A percentile compares a stretch with the other conserved stretches of the same genome.
phyloP scores from a whole-genome alignment of 352 stramenopile genomes.

The Phytophthora multivora region DNA sequence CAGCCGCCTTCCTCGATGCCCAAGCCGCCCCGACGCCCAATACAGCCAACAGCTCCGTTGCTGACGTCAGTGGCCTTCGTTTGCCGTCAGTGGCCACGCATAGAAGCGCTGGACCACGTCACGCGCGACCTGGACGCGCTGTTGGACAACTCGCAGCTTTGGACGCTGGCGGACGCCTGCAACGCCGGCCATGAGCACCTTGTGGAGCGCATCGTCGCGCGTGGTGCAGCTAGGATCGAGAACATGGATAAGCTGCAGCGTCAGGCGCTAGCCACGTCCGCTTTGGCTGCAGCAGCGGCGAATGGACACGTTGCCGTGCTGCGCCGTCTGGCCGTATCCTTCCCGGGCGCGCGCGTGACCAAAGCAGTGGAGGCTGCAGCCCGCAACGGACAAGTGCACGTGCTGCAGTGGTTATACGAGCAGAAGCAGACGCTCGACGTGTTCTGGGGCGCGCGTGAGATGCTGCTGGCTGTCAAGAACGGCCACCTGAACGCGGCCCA shows the following conservation, averaged over 20 bases:
- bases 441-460: constrained; percentile 34
- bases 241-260: constrained; percentile 12
- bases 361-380: constrained; percentile 41
- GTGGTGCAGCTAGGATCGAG: background rate
- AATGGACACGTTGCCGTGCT: constrained; percentile 33
- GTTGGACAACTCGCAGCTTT: constrained; percentile 29
- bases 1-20: background rate
- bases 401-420: constrained; percentile 40
- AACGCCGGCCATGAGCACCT: constrained; percentile 15
- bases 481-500: constrained; percentile 41
- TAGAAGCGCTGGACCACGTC: constrained; percentile 42
- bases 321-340: constrained; percentile 23
- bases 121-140: constrained; percentile 23
- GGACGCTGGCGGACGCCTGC: constrained; percentile 25
- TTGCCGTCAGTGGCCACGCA: constrained; percentile 9
- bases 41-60: background rate
- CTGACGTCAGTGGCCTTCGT: constrained; percentile 29
- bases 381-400: constrained; percentile 24
- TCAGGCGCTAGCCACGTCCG: constrained; percentile 24
- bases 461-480: constrained; percentile 34
- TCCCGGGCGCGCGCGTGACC: constrained; percentile 28
- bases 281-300: constrained; percentile 17
- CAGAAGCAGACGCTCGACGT: constrained; percentile 23
- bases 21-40: background rate
- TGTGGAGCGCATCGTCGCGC: constrained; percentile 21